Conservation (phyloP, 106 monocot species). For the Dendrobium catenatum region DNA sequence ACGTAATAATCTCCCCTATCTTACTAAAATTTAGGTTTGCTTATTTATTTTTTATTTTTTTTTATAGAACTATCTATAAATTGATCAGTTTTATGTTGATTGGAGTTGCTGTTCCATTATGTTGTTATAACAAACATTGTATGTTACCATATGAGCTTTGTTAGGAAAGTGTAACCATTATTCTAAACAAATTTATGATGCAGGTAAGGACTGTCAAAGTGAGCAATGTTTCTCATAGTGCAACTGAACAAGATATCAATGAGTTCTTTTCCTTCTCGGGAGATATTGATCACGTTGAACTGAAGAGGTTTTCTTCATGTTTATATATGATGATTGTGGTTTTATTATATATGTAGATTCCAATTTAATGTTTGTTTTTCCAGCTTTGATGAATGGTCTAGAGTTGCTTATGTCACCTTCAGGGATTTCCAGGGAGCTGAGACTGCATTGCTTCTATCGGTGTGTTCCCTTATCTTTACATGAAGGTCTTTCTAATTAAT, state of each 20-base stretch:
- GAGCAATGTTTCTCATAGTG: conserved; percentile 6
- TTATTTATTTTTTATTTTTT: no score
- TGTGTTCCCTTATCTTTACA: background rate
- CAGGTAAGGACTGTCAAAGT: conserved; percentile 4
- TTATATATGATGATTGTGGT: background rate
- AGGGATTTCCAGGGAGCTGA: conserved; percentile 43
- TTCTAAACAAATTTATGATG: background rate
- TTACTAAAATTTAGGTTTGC: no score
- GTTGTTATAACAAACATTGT: background rate
- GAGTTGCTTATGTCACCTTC: conserved; percentile 33
- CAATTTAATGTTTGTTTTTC: background rate
- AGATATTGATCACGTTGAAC: conserved; percentile 6
- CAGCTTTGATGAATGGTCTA: conserved; percentile 40
- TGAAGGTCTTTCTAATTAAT: background rate
- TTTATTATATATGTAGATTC: background rate
- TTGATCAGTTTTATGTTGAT: no score
- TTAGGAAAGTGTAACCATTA: background rate
- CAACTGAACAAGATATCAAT: conserved; percentile 1
- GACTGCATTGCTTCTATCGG: conserved; percentile 33
- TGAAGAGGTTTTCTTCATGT: background rate
- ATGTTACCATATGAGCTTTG: background rate
- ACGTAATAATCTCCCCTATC: no score
- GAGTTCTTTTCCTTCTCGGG: conserved; percentile 6
- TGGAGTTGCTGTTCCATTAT: no score
- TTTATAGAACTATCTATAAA: no score